Evolutionary conservation across 192 early-diverging fungal species (phyloP).

Genomic region (Gamsiella multidivaricata): DNA sequence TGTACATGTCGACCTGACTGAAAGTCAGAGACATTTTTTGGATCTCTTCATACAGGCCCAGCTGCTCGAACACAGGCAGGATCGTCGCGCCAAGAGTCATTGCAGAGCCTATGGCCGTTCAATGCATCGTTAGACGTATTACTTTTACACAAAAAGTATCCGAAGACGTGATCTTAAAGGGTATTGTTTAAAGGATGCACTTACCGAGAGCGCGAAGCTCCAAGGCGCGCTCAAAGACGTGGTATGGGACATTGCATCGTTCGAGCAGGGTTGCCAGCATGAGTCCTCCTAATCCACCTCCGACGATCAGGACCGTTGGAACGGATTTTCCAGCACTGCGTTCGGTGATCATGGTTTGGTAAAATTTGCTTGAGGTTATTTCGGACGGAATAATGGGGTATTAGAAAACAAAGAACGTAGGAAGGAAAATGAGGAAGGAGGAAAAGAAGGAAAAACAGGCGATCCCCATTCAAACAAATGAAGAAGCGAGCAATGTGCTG

Average conservation of each 20-base stretch:
- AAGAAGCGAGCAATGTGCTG: no score
- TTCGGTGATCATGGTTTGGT: background rate
- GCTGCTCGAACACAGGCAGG: slow-evolving; percentile 18
- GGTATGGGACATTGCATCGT: background rate
- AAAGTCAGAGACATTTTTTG: background rate
- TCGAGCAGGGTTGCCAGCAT: slow-evolving; percentile 8
- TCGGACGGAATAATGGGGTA: no score
- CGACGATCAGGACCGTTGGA: slow-evolving; percentile 5
- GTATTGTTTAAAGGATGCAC: background rate
- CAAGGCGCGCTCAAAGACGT: slow-evolving; percentile 5
- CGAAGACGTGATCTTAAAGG: background rate
- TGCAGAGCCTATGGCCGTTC: slow-evolving; percentile 6
- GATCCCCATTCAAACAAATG: no score
- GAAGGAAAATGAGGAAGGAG: no score
- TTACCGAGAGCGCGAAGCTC: slow-evolving; percentile 2
- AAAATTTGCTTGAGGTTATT: no score
- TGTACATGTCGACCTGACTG: background rate
- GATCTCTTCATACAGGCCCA: slow-evolving; percentile 7
- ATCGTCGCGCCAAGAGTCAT: slow-evolving; percentile 6
- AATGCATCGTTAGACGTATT: background rate
- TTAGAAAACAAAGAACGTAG: no score
- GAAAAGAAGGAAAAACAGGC: no score
- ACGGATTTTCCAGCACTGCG: background rate
- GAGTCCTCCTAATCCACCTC: no score
- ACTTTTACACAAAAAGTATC: background rate